Conservation (phyloP, 305 asterid species). For the Rubia tinctorum region DNA sequence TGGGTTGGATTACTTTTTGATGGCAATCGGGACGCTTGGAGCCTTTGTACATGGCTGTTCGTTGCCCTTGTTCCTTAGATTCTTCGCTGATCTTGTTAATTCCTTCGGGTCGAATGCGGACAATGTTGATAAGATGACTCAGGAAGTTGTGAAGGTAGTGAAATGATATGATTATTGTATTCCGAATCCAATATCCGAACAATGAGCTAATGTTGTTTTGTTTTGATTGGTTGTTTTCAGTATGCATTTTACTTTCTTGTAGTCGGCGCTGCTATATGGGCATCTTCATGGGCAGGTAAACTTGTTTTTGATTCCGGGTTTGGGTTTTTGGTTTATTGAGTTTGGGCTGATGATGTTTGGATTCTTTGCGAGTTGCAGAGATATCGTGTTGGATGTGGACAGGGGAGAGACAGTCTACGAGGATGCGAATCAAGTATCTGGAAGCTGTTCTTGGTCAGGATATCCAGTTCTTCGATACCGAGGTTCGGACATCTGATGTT, state of each 20-base stretch:
- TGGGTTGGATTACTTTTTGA: conserved; percentile 68
- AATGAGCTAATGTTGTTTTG: conserved; percentile 13
- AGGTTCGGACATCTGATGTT: conserved; percentile 92
- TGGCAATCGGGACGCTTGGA: conserved; percentile 84
- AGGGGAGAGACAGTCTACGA: conserved; percentile 96
- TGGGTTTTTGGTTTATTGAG: conserved; percentile 1
- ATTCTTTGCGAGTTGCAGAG: conserved; percentile 42
- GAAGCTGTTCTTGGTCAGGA: conserved; percentile 96
- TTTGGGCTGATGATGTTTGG: not conserved
- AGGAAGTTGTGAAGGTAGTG: conserved; percentile 85
- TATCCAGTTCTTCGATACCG: conserved; percentile 86
- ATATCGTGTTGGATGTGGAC: conserved; percentile 99
- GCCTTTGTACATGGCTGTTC: conserved; percentile 96
- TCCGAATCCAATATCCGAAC: not conserved
- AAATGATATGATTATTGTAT: not conserved
- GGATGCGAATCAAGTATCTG: conserved; percentile 88
- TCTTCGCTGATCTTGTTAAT: conserved; percentile 99
- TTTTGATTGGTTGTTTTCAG: conserved; percentile 44
- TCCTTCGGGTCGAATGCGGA: conserved; percentile 92
- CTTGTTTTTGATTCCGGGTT: not conserved
- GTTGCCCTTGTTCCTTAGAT: conserved; percentile 89
- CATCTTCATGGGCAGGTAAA: conserved; percentile 99
- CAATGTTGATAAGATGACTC: conserved; percentile 95
- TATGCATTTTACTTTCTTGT: conserved; percentile 97
- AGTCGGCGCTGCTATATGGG: conserved; percentile 99